Evolutionary conservation across 179 eudicot genomes (phyloP).

Genomic region (Silene coronaria): DNA sequence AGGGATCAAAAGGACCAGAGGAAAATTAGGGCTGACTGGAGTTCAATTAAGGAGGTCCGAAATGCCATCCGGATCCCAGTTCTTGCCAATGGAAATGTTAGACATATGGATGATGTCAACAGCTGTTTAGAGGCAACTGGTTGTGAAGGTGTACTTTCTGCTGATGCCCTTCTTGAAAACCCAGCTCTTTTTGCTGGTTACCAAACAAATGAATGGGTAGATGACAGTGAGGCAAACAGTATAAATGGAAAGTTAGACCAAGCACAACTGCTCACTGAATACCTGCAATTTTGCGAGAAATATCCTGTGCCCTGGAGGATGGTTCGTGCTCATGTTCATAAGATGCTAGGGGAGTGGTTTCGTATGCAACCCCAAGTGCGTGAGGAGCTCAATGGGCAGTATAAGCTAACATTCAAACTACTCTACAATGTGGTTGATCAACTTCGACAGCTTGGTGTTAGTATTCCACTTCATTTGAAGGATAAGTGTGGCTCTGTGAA

Average conservation of each 20-base stretch:
- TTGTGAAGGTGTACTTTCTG: slow-evolving; percentile 86
- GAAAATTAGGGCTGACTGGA: slow-evolving; percentile 82
- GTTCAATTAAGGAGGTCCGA: slow-evolving; percentile 62
- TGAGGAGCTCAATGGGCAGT: slow-evolving; percentile 68
- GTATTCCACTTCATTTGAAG: slow-evolving; percentile 56
- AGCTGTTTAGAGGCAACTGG: slow-evolving; percentile 73
- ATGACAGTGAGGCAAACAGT: slow-evolving; percentile 23
- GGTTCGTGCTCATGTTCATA: slow-evolving; percentile 83
- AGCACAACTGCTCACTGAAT: slow-evolving; percentile 64
- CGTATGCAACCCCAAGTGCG: slow-evolving; percentile 67
- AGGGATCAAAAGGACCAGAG: slow-evolving; percentile 92
- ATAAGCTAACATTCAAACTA: slow-evolving; percentile 62
- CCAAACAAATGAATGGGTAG: slow-evolving; percentile 67
- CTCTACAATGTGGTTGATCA: slow-evolving; percentile 62
- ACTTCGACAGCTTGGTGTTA: slow-evolving; percentile 56
- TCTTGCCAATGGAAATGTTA: slow-evolving; percentile 81
- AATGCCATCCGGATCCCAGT: slow-evolving; percentile 75
- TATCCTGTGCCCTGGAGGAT: slow-evolving; percentile 98
- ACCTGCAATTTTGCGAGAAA: slow-evolving; percentile 73
- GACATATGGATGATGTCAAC: slow-evolving; percentile 81
- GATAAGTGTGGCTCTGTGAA: slow-evolving; percentile 4
- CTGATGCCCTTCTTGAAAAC: slow-evolving; percentile 89
- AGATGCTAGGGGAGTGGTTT: slow-evolving; percentile 97
- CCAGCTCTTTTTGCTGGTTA: slow-evolving; percentile 92
- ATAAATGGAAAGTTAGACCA: slow-evolving; percentile 58